Base-by-base conservation (phyloP, 495 filamentous ascomycete species). In the Talaromyces thailandensis region DNA sequence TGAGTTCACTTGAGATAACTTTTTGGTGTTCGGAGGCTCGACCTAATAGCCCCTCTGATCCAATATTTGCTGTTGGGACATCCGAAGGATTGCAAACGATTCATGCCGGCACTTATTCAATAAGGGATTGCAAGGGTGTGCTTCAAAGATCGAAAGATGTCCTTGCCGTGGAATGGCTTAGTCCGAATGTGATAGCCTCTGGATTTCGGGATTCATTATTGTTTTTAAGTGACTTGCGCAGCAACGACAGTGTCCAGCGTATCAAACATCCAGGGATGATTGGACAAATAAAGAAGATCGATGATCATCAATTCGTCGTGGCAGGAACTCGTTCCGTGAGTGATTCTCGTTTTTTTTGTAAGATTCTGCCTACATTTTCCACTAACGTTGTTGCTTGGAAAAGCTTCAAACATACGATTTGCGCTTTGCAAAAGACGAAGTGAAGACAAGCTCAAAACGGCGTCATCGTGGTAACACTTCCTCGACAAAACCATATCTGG, bases 361-460 rank as follows among this genome's bases (percentile, higher is more conserved):
- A 28, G 21, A 5, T 55, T 14, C 48, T 24, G 12, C 26, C 21
- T n/a, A n/a, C 14, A 55, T 6, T n/a, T 51, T 55, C 24, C 14
- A 52, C 48, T 52, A 14, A 52, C 18, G 48, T 52, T 9, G 48
- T 23, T 52, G 7, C 14, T 24, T 21, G 16, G n/a, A 25, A 7
- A 56, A 79, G 77, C 67, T 78, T n/a, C 65, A 73, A 66, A 77
- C 78, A 71, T 78, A 77, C 62, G 77, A 80, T 58, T 66, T 80
- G n/a, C 76, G 77, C 24, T 78, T 68, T 60, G 67, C 73, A 0
- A 63, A 69, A 11, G 71, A 72, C 37, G 69, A 68, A 40, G 50
- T 70, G 9, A 72, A 75, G 45, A 65, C 57, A 14, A 70, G 68
- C 31, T 70, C 70, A 12, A 68, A 70, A n/a, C 68, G 70, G 16